Evolutionary conservation across 108 stramenopile species (phyloP).

Genomic region (Nitzschia sp.): DNA sequence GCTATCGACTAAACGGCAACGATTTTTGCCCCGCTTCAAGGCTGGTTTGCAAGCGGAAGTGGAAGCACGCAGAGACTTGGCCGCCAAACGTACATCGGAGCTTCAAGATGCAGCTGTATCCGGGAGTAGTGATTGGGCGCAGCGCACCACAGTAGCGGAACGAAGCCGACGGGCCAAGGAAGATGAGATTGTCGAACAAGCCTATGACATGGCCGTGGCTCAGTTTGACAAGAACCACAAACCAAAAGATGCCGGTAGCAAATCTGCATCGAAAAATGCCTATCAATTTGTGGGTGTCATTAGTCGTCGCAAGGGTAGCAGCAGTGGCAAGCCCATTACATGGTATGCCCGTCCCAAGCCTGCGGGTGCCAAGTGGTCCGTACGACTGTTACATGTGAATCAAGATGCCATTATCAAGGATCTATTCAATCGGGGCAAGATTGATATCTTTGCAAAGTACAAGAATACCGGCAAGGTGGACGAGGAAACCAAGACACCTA

Average conservation of each 20-base stretch:
- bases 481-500: constrained; percentile 39
- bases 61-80: constrained; percentile 48
- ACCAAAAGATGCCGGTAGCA: constrained; percentile 10
- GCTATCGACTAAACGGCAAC: constrained; percentile 43
- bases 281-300: constrained; percentile 89
- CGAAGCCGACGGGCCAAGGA: constrained; percentile 34
- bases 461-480: constrained; percentile 57
- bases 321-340: constrained; percentile 34
- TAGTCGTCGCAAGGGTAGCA: constrained; percentile 16
- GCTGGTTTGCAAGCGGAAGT: constrained; percentile 74
- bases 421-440: constrained; percentile 74
- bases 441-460: constrained; percentile 83
- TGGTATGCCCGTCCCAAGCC: constrained; percentile 88
- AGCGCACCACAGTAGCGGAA: constrained; percentile 44
- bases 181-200: constrained; percentile 56
- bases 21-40: constrained; percentile 59
- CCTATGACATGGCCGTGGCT: constrained; percentile 64
- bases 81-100: constrained; percentile 25
- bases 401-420: constrained; percentile 84
- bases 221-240: constrained; percentile 27
- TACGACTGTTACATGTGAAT: constrained; percentile 82
- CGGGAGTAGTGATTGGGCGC: constrained; percentile 53
- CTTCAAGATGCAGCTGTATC: constrained; percentile 23
- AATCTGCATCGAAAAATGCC: background rate
- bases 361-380: constrained; percentile 69